phyloP scores from a whole-genome alignment of 2,329 filamentous ascomycete genomes.

The Aureobasidium mangrovei region DNA sequence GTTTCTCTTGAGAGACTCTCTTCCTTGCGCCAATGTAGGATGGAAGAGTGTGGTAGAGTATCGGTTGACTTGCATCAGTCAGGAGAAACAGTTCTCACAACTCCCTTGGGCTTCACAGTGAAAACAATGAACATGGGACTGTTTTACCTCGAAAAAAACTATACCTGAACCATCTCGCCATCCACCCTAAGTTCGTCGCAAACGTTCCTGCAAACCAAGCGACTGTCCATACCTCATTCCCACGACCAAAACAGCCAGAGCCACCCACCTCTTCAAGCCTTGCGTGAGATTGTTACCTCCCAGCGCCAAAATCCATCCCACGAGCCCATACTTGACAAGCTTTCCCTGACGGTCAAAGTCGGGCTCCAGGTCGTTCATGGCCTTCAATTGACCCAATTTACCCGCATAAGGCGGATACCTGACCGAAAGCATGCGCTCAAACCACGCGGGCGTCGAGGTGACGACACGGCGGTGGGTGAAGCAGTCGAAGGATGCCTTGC shows the following conservation, averaged over 20 bases:
- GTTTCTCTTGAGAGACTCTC: too few species aligned
- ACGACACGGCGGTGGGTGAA: conserved; percentile 56
- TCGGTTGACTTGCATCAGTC: too few species aligned
- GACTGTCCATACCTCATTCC: conserved; percentile 3
- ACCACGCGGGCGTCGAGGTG: conserved; percentile 56
- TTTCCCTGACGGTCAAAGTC: conserved; percentile 53
- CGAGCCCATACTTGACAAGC: background rate
- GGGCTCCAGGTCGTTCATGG: conserved; percentile 44
- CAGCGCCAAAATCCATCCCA: background rate
- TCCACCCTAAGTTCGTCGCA: background rate
- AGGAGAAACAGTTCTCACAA: too few species aligned
- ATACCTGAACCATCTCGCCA: too few species aligned
- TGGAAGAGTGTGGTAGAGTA: too few species aligned
- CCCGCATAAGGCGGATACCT: conserved; percentile 56
- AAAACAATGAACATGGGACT: too few species aligned
- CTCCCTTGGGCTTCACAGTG: too few species aligned
- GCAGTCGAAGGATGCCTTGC: conserved; percentile 61
- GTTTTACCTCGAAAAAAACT: too few species aligned
- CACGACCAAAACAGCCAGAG: background rate
- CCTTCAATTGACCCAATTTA: conserved; percentile 45
- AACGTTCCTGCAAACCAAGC: conserved; percentile 5
- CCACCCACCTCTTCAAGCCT: conserved; percentile 6
- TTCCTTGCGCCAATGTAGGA: too few species aligned
- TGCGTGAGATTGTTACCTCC: background rate
- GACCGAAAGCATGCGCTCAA: conserved; percentile 57